Conservation (phyloP, 164 flowering plant genomes). For the Stephania japonica region DNA sequence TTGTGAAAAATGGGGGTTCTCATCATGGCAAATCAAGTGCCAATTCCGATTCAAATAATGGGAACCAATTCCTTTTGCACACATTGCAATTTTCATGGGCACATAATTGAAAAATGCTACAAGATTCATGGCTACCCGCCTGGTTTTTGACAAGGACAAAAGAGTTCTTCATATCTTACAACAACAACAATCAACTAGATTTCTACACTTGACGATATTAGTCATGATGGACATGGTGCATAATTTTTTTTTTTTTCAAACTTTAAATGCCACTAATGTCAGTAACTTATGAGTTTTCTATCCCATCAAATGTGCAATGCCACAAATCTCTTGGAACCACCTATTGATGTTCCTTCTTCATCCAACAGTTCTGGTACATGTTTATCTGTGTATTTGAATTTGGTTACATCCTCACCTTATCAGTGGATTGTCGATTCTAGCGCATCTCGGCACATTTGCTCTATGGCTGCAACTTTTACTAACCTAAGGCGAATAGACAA, state of each 20-base stretch:
- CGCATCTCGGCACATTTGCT: not conserved
- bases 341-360: not conserved
- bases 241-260: too few relatives aligned
- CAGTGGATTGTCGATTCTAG: not conserved
- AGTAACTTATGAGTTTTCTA: not conserved
- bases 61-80: not conserved
- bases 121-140: not conserved
- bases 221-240: not conserved
- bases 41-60: not conserved
- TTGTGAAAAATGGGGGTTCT: not conserved
- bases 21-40: too few relatives aligned
- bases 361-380: not conserved
- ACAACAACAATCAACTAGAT: too few relatives aligned
- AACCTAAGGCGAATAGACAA: not conserved
- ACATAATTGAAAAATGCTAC: not conserved
- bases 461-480: not conserved
- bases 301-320: not conserved
- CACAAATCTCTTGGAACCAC: too few relatives aligned
- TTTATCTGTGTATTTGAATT: not conserved
- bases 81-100: not conserved
- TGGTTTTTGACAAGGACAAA: not conserved
- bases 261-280: not conserved
- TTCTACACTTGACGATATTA: too few relatives aligned
- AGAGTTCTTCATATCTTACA: too few relatives aligned
- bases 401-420: not conserved